These are phyloP conservation scores for Fusarium tjaetaba DNA, from an alignment of 2,329 filamentous ascomycete species.

Conservation along the genomic window DNA sequence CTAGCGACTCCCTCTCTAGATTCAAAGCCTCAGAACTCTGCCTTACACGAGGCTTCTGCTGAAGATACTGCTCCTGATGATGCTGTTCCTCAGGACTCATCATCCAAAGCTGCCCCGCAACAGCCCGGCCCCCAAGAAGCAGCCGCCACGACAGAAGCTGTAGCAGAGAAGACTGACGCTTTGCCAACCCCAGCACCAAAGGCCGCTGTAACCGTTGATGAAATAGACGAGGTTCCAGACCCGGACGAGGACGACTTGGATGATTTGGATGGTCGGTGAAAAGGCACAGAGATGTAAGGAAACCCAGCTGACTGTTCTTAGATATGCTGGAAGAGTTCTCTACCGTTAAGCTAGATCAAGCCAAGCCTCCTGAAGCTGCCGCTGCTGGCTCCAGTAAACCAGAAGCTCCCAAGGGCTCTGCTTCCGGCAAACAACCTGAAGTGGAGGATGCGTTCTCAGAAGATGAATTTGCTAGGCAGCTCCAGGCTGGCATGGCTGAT, in stretches of 20 bases:
- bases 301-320: constrained; percentile 48
- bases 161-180: constrained; percentile 5
- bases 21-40: neutral
- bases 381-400: constrained; percentile 44
- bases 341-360: constrained; percentile 61
- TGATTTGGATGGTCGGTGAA: constrained; percentile 79
- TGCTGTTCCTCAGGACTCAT: neutral
- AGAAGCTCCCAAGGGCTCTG: constrained; percentile 49
- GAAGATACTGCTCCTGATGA: neutral
- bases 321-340: constrained; percentile 95
- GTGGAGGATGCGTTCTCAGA: constrained; percentile 64
- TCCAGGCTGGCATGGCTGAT: constrained; percentile 91
- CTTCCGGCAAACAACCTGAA: constrained; percentile 35
- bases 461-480: constrained; percentile 82
- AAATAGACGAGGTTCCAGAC: constrained; percentile 74
- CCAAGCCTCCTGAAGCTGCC: constrained; percentile 41
- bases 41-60: constrained; percentile 3
- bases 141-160: constrained; percentile 16
- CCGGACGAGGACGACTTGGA: constrained; percentile 93
- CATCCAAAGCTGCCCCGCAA: neutral
- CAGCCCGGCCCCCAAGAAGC: constrained; percentile 1
- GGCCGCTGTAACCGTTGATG: constrained; percentile 8
- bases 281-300: neutral
- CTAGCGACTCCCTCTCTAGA: constrained; percentile 2
- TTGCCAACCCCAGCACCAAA: neutral